Conservation (phyloP, 228 moss, liverwort and hornwort genomes). For the Sphagnum magellanicum region DNA sequence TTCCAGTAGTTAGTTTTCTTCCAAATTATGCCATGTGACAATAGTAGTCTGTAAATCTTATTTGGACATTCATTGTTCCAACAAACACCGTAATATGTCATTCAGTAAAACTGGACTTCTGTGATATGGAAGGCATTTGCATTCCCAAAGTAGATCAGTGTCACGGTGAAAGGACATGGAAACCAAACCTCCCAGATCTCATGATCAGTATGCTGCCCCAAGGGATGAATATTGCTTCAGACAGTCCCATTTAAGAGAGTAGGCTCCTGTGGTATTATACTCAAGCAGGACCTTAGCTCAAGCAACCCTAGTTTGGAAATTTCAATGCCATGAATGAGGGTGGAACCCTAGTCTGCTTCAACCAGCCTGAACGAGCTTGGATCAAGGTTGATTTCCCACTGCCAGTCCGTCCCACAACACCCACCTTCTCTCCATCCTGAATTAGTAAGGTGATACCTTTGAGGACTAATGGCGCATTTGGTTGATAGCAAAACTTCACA, state of each 20-base stretch:
- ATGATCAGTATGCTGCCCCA: constrained; percentile 55
- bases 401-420: constrained; percentile 87
- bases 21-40: no score
- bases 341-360: constrained; percentile 67
- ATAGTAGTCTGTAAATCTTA: no score
- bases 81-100: no score
- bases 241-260: constrained; percentile 91
- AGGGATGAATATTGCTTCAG: constrained; percentile 80
- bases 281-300: constrained; percentile 80
- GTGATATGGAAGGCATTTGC: no score
- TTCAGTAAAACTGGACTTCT: no score
- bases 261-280: constrained; percentile 94
- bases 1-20: no score
- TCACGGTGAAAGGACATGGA: background rate
- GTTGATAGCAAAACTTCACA: constrained; percentile 75
- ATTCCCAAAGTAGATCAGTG: no score
- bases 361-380: constrained; percentile 86
- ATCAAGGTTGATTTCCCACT: constrained; percentile 97
- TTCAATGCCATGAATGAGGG: constrained; percentile 68
- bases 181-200: constrained; percentile 81
- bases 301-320: constrained; percentile 61
- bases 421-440: constrained; percentile 74
- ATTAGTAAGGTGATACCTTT: constrained; percentile 78
- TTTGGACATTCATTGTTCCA: no score
- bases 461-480: constrained; percentile 75